Base-by-base conservation (phyloP, 176 grass and related monocot genomes). In the Lolium perenne region DNA sequence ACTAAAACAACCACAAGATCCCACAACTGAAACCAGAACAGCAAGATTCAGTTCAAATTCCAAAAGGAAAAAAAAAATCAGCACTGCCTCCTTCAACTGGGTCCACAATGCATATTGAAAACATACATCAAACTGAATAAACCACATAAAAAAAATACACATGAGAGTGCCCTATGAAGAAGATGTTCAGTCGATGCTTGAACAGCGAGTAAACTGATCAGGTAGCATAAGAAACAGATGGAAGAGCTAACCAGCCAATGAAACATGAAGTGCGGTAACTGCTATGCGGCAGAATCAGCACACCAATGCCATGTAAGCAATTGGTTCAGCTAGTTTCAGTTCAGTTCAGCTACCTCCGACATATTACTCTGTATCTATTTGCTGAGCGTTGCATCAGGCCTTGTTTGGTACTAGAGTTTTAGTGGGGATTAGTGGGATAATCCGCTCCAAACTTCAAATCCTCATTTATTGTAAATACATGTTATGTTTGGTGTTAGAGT, bases 281-380 rank as follows among this genome's bases (percentile, higher is more conserved):
- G 14, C 64, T 67, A 3, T 29, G 7, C 14, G 64, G 64, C 29
- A 4, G 46, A n/a, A 69, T 49, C 63, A 50, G 82, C 93, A 66
- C 84, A 91, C 38, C 93, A 85, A 56, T 56, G 5, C 16, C 53
- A 56, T 18, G 53, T 56, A 18, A 56, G 1, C 15, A 18, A 56
- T 7, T 18, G 5, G 53, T 56, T 83, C 72, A 89, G 60, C 78
- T 46, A 46, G 45, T 46, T 46, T 46, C 45, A 46, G 45, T 46
- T 46, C 45, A 9, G 5, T 46, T 14, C 23, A 85, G 78, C 91
- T 14, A 67, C 17, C 8, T 54, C 35, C 4, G 51, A 2, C 26
- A 29, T 29, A n/a, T n/a, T n/a, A n/a, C n/a, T n/a, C n/a, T n/a
- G n/a, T n/a, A n/a, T n/a, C n/a, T n/a, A n/a, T n/a, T n/a, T n/a